Evolutionary conservation across 2,329 filamentous ascomycete species (phyloP).

Genomic region (Talaromyces sp.): DNA sequence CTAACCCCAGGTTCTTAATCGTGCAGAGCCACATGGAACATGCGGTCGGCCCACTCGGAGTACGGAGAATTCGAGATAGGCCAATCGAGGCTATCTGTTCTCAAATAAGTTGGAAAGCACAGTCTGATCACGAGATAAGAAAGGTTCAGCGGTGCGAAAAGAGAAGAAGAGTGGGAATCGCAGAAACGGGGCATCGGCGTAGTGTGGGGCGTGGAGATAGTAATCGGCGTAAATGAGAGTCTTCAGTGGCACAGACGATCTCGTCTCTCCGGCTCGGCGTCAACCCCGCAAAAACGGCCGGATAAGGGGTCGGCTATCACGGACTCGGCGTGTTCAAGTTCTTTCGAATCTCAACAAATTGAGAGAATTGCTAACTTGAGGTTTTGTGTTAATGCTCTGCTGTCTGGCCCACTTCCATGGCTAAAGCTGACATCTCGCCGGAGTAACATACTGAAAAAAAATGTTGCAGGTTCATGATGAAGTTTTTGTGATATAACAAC

Average conservation of each 20-base stretch:
- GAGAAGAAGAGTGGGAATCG: background rate
- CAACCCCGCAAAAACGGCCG: constrained; percentile 11
- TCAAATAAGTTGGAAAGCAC: background rate
- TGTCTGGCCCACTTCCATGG: background rate
- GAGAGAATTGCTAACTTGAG: background rate
- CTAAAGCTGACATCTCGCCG: background rate
- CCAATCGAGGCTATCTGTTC: background rate
- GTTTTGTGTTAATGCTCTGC: background rate
- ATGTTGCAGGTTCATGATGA: background rate
- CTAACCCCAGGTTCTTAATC: constrained; percentile 8
- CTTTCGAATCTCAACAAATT: too few relatives aligned
- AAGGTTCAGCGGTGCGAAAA: background rate
- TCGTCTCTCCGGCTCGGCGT: background rate
- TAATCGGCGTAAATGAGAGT: background rate
- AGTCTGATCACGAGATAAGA: constrained; percentile 1
- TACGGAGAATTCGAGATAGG: background rate
- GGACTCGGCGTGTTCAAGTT: background rate
- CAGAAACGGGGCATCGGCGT: constrained; percentile 6
- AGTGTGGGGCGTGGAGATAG: background rate
- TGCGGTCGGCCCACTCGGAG: constrained; percentile 1
- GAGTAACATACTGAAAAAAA: background rate
- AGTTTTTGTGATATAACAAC: background rate
- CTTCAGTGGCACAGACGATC: background rate
- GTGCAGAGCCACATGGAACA: background rate
- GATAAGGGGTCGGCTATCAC: constrained; percentile 7